Evolutionary conservation across 371 early-diverging fungal species (phyloP).

Genomic region (Mucor piriformis): DNA sequence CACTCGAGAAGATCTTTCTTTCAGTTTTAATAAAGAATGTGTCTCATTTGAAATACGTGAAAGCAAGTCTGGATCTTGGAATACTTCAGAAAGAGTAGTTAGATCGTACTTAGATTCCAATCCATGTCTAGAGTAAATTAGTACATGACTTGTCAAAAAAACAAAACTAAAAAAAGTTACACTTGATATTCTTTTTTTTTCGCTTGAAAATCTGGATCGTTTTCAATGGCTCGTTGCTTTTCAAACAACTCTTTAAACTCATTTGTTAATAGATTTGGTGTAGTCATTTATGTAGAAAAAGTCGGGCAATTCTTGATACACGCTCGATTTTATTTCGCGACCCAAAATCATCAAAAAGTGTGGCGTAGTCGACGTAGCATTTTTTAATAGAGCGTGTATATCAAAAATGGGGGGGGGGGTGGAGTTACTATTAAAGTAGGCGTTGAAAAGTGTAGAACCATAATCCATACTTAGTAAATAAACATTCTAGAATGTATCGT

Average conservation of each 20-base stretch:
- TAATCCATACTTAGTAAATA: too few species aligned
- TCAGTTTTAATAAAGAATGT: not conserved
- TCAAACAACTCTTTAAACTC: slow-evolving; percentile 10
- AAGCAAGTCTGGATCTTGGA: slow-evolving; percentile 28
- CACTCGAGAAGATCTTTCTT: not conserved
- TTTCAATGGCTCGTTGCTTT: slow-evolving; percentile 5
- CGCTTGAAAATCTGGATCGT: not conserved
- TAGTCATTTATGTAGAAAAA: not conserved
- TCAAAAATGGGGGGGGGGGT: too few species aligned
- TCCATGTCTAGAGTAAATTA: not conserved
- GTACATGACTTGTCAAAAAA: not conserved
- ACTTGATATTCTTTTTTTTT: slow-evolving; percentile 10
- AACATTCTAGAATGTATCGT: too few species aligned
- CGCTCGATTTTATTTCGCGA: too few species aligned
- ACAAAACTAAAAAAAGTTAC: not conserved
- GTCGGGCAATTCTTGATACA: too few species aligned
- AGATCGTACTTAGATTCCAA: slow-evolving; percentile 4
- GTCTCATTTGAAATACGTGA: slow-evolving; percentile 6
- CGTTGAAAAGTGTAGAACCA: too few species aligned
- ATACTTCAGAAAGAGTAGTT: slow-evolving; percentile 15
- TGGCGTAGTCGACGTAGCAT: too few species aligned
- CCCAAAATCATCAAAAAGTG: too few species aligned
- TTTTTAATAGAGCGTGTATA: too few species aligned
- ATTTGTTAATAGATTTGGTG: not conserved
- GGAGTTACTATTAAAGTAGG: too few species aligned